These are phyloP conservation scores for Capronia americana DNA, from an alignment of 2,329 filamentous ascomycete genomes.

Conservation along the genomic window DNA sequence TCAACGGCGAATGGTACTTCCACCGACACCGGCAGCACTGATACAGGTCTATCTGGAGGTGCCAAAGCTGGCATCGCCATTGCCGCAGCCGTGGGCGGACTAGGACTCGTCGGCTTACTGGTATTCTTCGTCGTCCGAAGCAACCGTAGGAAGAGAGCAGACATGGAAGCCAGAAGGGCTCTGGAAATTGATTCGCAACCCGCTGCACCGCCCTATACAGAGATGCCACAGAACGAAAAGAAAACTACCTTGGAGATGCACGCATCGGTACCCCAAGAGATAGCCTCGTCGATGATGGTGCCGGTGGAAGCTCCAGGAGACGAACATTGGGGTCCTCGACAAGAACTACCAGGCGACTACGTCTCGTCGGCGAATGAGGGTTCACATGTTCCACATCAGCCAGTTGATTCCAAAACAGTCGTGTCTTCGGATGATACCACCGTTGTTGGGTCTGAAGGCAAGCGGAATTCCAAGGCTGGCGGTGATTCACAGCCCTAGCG, in stretches of 20 bases:
- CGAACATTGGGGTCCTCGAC: slow-evolving; percentile 19
- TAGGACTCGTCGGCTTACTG: slow-evolving; percentile 16
- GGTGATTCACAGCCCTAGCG: background rate
- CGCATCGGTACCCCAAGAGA: background rate
- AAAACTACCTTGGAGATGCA: slow-evolving; percentile 19
- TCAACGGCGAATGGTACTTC: slow-evolving; percentile 7
- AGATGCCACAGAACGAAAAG: slow-evolving; percentile 25
- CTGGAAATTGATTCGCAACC: slow-evolving; percentile 12
- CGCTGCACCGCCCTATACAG: slow-evolving; percentile 18
- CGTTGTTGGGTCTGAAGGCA: slow-evolving; percentile 5
- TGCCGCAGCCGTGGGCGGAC: slow-evolving; percentile 17
- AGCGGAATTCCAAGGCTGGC: background rate
- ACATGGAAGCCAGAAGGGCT: slow-evolving; percentile 9
- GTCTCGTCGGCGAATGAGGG: slow-evolving; percentile 8
- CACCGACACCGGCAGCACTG: background rate
- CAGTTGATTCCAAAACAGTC: slow-evolving; percentile 3
- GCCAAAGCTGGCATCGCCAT: slow-evolving; percentile 33
- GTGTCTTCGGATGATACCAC: slow-evolving; percentile 12
- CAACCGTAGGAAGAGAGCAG: slow-evolving; percentile 20
- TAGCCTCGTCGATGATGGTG: slow-evolving; percentile 15
- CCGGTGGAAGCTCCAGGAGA: slow-evolving; percentile 28
- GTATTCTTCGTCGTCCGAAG: slow-evolving; percentile 26
- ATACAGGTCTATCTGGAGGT: slow-evolving; percentile 22
- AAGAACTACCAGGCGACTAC: slow-evolving; percentile 24
- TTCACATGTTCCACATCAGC: slow-evolving; percentile 1